Evolutionary conservation across 345 rosid genomes (phyloP).

Genomic region (Eucalyptus marginata): DNA sequence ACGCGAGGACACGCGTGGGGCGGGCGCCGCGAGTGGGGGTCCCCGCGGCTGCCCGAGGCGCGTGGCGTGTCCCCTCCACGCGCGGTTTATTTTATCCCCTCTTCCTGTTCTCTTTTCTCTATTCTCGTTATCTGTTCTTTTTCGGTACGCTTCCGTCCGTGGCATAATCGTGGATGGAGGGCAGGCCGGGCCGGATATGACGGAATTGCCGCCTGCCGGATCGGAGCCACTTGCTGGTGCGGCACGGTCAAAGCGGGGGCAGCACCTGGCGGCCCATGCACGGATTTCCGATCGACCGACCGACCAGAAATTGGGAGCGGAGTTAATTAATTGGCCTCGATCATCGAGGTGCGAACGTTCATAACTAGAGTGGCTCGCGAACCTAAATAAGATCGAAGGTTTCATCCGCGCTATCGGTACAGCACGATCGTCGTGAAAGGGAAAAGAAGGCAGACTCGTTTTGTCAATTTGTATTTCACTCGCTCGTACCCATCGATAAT

Average conservation of each 20-base stretch:
- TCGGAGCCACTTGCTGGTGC: neutral
- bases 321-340: neutral
- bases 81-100: neutral
- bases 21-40: neutral
- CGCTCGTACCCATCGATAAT: no score
- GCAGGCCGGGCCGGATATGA: neutral
- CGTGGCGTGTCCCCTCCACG: neutral
- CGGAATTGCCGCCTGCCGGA: neutral
- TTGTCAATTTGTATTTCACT: neutral
- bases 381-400: neutral
- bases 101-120: neutral
- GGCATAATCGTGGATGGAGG: neutral
- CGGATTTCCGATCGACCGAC: neutral
- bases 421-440: accelerated
- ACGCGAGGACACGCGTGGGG: neutral
- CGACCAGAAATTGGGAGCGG: neutral
- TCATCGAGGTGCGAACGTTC: neutral
- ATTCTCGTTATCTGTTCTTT: neutral
- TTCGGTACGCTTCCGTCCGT: neutral
- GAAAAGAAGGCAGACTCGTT: neutral
- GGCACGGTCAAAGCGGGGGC: neutral
- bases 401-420: neutral
- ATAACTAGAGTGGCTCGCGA: neutral
- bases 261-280: neutral
- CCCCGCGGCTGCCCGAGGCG: neutral